Conservation (phyloP, 2,329 filamentous ascomycete species). For the Alternaria atra region DNA sequence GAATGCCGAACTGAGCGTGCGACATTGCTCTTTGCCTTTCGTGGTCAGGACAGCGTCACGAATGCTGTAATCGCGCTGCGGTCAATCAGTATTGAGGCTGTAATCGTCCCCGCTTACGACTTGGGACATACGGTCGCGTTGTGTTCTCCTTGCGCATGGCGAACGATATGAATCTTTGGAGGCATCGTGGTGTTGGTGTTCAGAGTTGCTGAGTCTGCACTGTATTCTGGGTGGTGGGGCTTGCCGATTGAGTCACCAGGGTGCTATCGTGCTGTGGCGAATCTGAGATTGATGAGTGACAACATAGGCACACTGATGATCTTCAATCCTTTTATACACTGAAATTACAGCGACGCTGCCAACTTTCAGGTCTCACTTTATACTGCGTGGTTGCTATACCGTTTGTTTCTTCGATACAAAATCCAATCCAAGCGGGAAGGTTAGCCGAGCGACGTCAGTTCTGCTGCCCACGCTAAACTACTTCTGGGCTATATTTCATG, state of each 20-base stretch:
- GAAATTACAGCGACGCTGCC: background rate
- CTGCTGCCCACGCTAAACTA: slow-evolving; percentile 1
- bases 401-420: background rate
- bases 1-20: slow-evolving; percentile 68
- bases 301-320: background rate
- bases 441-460: background rate
- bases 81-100: slow-evolving; percentile 26
- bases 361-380: background rate
- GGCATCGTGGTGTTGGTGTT: slow-evolving; percentile 29
- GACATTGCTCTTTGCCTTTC: slow-evolving; percentile 79
- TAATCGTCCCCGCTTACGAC: background rate
- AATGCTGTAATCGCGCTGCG: slow-evolving; percentile 71
- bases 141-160: slow-evolving; percentile 80
- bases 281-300: background rate
- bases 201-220: slow-evolving; percentile 12
- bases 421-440: background rate
- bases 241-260: slow-evolving; percentile 16
- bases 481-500: background rate
- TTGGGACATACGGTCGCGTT: slow-evolving; percentile 60
- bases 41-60: slow-evolving; percentile 82
- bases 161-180: slow-evolving; percentile 62
- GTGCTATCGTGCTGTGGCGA: slow-evolving; percentile 2
- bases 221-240: slow-evolving; percentile 14
- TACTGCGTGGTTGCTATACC: background rate
- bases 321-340: background rate